Evolutionary conservation across 345 rosid genomes (phyloP), one percentile per base, ranked within the genome.

Genomic region (Microthlaspi erraticum): DNA sequence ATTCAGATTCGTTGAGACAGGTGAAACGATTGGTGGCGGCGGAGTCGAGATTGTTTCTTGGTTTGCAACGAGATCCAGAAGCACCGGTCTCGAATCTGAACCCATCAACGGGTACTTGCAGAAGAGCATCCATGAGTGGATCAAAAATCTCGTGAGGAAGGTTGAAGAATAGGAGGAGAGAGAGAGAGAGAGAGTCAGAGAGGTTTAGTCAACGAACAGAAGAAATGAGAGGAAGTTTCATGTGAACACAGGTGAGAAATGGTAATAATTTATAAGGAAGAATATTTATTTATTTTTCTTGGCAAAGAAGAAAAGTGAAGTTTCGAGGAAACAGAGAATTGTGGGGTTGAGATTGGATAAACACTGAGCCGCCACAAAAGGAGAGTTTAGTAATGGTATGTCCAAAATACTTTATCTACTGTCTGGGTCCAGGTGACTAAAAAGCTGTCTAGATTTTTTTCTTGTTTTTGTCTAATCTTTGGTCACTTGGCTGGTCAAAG

Each of bases 11-110:
- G 1, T 34, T 36, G 41, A 65, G 38, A 57, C 44, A 7, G 7
- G 37, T 29, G 53, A 65, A 73, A 4, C 39, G 39, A 36, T 37
- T 71, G 46, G 69, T 53, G 5, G 14, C 70, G 9, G 77, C 70
- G 9, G 77, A 13, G 5, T 64, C 77, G 10, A 59, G 58, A 58
- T 49, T 66, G 78, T 20, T 74, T 6, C 66, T 74, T 8, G 78
- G 55, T 50, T 74, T 66, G 53, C 78, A 74, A 19, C 67, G 66
- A 58, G 78, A 50, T n/a, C 78, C 68, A 57, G 78, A 66, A 23
- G 26, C 3, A 66, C 72, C 61, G 16, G 50, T 74, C 1, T 74
- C 63, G 16, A 67, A 67, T 60, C 7, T 60, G 7, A 66, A 74
- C 62, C 73, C 73, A 52, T 41, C 68, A 51, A 66, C 42, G 8